Percentiles rank a stretch among this genome's conserved stretches.
phyloP scores from a whole-genome alignment of 2,329 filamentous ascomycete species.

The Calycina herbarum region DNA sequence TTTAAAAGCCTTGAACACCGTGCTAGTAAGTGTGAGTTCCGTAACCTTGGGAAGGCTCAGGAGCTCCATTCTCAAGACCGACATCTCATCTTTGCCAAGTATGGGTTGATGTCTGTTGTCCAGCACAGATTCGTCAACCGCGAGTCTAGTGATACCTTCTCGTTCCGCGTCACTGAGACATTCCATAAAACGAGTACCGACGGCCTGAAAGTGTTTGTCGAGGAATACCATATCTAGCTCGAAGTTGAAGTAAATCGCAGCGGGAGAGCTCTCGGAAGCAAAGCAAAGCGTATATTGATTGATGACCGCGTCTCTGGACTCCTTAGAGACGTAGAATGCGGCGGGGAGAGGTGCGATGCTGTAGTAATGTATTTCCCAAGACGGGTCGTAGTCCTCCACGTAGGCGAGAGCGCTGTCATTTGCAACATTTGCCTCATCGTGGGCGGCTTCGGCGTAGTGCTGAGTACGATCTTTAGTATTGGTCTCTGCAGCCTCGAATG shows the following conservation, averaged over 20 bases:
- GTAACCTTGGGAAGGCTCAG: background rate
- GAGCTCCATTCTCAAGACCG: background rate
- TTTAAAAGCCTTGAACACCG: background rate
- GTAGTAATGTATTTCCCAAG: background rate
- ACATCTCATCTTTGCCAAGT: background rate
- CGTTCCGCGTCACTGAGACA: background rate
- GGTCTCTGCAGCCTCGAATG: background rate
- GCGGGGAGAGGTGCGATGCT: background rate
- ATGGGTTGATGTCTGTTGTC: background rate
- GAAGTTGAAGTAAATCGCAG: background rate
- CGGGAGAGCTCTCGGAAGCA: background rate
- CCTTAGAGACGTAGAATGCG: background rate
- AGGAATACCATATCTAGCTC: background rate
- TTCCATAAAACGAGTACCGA: background rate
- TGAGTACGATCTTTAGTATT: background rate
- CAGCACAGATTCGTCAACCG: background rate
- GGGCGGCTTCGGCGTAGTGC: background rate
- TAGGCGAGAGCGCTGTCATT: background rate
- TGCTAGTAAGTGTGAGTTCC: background rate
- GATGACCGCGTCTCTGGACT: background rate
- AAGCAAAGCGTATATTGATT: background rate
- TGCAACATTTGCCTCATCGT: background rate
- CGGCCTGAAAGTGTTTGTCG: background rate
- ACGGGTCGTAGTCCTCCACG: background rate
- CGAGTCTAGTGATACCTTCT: background rate